Conservation (phyloP, 441 rosid species). For the Syzygium syzygioides region DNA sequence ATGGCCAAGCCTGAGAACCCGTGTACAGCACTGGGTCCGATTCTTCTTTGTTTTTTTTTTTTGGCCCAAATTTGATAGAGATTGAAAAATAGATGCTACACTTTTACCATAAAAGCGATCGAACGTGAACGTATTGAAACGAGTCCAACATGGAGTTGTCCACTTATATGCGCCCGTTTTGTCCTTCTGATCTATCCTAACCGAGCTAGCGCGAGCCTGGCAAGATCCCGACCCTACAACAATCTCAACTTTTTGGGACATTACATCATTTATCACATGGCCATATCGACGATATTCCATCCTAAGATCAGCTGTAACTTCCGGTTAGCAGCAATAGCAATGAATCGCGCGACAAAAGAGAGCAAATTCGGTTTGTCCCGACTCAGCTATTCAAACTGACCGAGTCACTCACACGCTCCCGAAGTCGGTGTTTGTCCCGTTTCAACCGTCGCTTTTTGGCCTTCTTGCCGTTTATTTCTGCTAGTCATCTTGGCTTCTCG, state of each 20-base stretch:
- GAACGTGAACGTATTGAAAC: not conserved
- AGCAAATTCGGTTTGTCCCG: not conserved
- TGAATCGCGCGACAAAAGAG: not conserved
- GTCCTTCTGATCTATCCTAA: rapidly evolving
- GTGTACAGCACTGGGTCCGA: not conserved
- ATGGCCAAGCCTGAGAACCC: not conserved
- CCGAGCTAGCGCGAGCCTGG: not conserved
- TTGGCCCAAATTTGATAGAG: rapidly evolving
- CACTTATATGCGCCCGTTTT: not conserved
- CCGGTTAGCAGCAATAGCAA: not conserved
- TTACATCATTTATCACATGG: not conserved
- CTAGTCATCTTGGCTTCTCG: not conserved
- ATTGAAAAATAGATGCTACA: not conserved
- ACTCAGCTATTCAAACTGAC: not conserved
- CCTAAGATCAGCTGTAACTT: not conserved
- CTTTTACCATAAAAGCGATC: rapidly evolving
- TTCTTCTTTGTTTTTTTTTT: not conserved
- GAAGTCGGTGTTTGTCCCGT: not conserved
- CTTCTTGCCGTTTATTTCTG: not conserved
- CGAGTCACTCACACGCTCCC: not conserved
- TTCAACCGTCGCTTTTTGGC: not conserved
- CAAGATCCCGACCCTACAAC: not conserved
- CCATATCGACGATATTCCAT: not conserved
- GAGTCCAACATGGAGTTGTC: not conserved
- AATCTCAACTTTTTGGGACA: not conserved